Percentiles rank a stretch among this genome's conserved stretches.
Evolutionary conservation across 1,139 yeast species (phyloP).

Genomic region (Lodderomyces oxycetoniae): DNA sequence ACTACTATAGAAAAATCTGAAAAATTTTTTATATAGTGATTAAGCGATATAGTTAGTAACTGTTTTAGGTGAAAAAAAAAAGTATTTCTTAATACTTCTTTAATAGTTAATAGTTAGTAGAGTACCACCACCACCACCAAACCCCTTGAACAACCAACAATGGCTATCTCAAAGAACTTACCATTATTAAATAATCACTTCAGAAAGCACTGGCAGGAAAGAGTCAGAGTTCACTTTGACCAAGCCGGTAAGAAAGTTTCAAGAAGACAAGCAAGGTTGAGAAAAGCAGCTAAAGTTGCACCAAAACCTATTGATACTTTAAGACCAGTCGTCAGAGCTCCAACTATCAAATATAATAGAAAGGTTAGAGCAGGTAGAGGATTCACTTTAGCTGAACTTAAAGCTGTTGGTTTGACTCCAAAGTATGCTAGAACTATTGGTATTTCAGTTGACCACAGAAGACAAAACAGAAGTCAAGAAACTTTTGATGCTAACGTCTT

Average conservation of each 20-base stretch:
- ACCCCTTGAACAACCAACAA: slow-evolving; percentile 20
- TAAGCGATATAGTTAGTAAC: no score
- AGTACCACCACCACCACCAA: no score
- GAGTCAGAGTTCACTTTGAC: slow-evolving; percentile 99
- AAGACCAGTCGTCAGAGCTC: slow-evolving; percentile 98
- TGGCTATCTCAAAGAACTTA: slow-evolving; percentile 96
- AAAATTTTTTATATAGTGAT: slow-evolving; percentile 6
- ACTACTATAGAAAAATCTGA: slow-evolving; percentile 3
- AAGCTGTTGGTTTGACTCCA: slow-evolving; percentile 95
- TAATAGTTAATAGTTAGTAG: not conserved
- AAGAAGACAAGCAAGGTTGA: slow-evolving; percentile 91
- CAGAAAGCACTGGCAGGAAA: slow-evolving; percentile 99
- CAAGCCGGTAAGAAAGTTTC: slow-evolving; percentile 99
- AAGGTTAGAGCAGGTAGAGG: slow-evolving; percentile 99
- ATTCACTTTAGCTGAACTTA: slow-evolving; percentile 95
- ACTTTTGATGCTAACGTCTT: slow-evolving; percentile 91
- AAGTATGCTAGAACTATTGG: slow-evolving; percentile 98
- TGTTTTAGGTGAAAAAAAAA: no score
- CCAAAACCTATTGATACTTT: slow-evolving; percentile 96
- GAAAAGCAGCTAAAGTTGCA: slow-evolving; percentile 92
- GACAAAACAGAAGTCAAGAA: slow-evolving; percentile 97
- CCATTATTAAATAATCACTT: slow-evolving; percentile 96
- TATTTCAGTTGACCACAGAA: slow-evolving; percentile 99
- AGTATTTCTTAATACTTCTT: no score
- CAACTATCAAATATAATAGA: slow-evolving; percentile 98